Evolutionary conservation across 2,329 filamentous ascomycete species (phyloP).

Genomic region (Didymella arachidicola): DNA sequence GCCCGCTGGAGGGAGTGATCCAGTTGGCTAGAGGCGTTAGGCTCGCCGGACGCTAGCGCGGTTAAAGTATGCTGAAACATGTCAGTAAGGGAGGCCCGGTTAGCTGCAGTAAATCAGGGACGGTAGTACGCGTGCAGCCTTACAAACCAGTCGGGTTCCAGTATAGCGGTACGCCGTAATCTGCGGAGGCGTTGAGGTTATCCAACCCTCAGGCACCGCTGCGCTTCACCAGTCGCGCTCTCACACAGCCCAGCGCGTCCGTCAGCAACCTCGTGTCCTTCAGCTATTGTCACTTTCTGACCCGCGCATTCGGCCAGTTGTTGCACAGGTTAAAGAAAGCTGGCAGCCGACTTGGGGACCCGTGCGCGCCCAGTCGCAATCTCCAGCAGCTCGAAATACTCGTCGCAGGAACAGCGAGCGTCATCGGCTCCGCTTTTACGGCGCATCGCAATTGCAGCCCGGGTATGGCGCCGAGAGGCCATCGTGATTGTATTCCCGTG

Average conservation of each 20-base stretch:
- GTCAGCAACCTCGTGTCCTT: slow-evolving; percentile 4
- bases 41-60: slow-evolving; percentile 34
- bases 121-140: slow-evolving; percentile 27
- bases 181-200: slow-evolving; percentile 21
- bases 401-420: slow-evolving; percentile 6
- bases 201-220: slow-evolving; percentile 23
- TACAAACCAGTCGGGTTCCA: slow-evolving; percentile 27
- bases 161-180: slow-evolving; percentile 26
- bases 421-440: slow-evolving; percentile 21
- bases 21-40: slow-evolving; percentile 29
- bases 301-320: slow-evolving; percentile 9
- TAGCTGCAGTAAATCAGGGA: slow-evolving; percentile 24
- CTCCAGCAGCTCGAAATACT: slow-evolving; percentile 13
- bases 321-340: slow-evolving; percentile 11
- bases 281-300: background rate
- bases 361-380: slow-evolving; percentile 22
- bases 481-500: slow-evolving; percentile 11
- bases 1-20: slow-evolving; percentile 28
- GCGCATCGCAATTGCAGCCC: slow-evolving; percentile 19
- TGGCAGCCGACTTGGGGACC: slow-evolving; percentile 16
- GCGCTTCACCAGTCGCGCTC: slow-evolving; percentile 14
- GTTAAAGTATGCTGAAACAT: slow-evolving; percentile 44
- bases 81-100: slow-evolving; percentile 34
- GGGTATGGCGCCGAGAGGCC: slow-evolving; percentile 17
- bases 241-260: slow-evolving; percentile 12